A percentile compares a stretch with the other conserved stretches of the same genome.
These are phyloP conservation scores for Akanthomyces dipterigenus DNA, from an alignment of 2,329 filamentous ascomycete species.

Conservation along the genomic window DNA sequence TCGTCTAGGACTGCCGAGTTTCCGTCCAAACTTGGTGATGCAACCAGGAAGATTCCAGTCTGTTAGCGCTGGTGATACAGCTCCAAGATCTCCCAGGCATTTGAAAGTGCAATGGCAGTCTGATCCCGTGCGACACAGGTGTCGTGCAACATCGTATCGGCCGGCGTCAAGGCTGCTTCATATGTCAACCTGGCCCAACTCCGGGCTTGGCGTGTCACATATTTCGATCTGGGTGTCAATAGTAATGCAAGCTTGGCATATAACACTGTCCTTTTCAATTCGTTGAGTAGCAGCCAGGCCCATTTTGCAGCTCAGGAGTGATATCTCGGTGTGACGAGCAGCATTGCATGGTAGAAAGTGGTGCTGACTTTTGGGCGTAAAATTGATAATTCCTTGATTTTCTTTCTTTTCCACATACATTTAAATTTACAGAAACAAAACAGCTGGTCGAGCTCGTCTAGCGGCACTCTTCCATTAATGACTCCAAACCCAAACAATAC, in stretches of 20 bases:
- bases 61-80: not conserved
- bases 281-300: not conserved
- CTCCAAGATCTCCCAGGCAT: no score
- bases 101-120: not conserved
- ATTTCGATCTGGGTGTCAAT: not conserved
- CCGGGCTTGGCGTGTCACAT: not conserved
- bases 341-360: no score
- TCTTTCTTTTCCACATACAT: not conserved
- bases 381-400: no score
- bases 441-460: not conserved
- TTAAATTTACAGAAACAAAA: not conserved
- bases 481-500: not conserved
- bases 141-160: not conserved
- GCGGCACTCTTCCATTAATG: not conserved
- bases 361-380: no score
- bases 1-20: no score
- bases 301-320: not conserved
- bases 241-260: not conserved
- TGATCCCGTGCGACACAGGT: not conserved
- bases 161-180: not conserved
- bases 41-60: no score
- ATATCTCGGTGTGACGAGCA: no score
- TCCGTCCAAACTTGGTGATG: no score
- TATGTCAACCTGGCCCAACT: not conserved
- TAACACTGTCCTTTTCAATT: no score